Evolutionary conservation across 768 basidiomycete genomes (phyloP), one percentile per base, ranked within the genome.

Genomic region (Coprinopsis marcescibilis): DNA sequence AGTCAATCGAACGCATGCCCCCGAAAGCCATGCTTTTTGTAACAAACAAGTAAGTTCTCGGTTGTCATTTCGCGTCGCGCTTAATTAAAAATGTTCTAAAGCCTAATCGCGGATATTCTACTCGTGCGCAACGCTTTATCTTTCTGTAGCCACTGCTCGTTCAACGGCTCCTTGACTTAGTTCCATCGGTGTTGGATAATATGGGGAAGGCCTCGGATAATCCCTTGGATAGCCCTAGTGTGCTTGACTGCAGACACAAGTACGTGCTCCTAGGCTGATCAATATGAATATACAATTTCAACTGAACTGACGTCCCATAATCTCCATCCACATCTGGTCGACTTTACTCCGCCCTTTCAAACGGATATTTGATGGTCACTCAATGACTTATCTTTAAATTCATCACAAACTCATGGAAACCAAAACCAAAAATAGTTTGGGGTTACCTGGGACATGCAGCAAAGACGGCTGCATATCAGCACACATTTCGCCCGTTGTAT

Each of bases 151-250:
- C 5, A 11, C 40, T 20, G 5, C 30, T 7, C 24, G 13, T 33
- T 27, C 36, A 37, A 15, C 11, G 24, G 17, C 33, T 11, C 15
- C 14, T 30, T 45, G n/a, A 20, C 6, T 12, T 25, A 51, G 50
- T 46, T 51, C 34, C 41, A 51, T 38, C 50, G 50, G 13, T 51
- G 50, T 36, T 51, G 45, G 34, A 39, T 51, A 37, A 46, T 51
- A 6, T 51, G 50, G 50, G 50, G 50, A 24, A 51, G 45, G 37
- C 44, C 39, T 3, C 39, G 33, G 12, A 13, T 43, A 11, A 29
- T 51, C 37, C 45, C 47, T 13, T 33, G 37, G 21, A 43, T 51
- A 21, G 38, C 50, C 17, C 40, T 46, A 24, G 33, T 46, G 23
- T 42, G 45, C 33, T 33, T 51, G 25, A 46, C 45, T 24, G 45